These are phyloP conservation scores for Hirschfeldia incana DNA, from an alignment of 345 rosid species.

Conservation along the genomic window DNA sequence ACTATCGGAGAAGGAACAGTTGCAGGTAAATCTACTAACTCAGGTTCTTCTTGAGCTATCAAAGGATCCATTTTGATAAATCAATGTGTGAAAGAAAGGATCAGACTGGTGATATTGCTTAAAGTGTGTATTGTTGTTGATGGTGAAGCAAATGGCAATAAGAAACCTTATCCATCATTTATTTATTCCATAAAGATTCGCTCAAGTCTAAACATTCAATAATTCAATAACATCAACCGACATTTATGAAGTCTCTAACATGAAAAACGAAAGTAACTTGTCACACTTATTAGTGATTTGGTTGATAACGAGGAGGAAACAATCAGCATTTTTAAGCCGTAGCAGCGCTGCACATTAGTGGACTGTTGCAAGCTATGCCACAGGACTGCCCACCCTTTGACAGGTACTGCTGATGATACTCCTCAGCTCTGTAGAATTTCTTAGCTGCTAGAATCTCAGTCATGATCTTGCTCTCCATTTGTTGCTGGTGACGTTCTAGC, in stretches of 20 bases:
- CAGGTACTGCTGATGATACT: constrained; percentile 90
- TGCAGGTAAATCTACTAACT: background rate
- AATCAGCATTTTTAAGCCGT: background rate
- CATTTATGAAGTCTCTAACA: background rate
- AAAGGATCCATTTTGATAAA: background rate
- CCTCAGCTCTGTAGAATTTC: constrained; percentile 91
- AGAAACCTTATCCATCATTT: background rate
- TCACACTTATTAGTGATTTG: background rate
- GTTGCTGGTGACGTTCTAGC: constrained; percentile 60
- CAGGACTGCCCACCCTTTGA: constrained; percentile 82
- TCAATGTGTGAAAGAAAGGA: background rate
- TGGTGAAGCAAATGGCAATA: background rate
- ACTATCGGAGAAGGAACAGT: background rate
- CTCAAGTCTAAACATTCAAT: background rate
- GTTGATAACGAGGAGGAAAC: background rate
- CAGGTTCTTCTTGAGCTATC: background rate
- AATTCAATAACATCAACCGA: background rate
- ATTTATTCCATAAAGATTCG: background rate
- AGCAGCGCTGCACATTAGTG: background rate
- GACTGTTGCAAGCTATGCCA: background rate
- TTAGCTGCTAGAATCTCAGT: constrained; percentile 85
- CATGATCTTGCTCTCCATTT: constrained; percentile 64
- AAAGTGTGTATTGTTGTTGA: background rate
- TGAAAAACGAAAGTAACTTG: background rate
- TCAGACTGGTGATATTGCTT: background rate